Evolutionary conservation across 2,329 filamentous ascomycete species (phyloP), one percentile per base, ranked within the genome.

Genomic region (Ophiocordyceps polyrhachis-furcata): DNA sequence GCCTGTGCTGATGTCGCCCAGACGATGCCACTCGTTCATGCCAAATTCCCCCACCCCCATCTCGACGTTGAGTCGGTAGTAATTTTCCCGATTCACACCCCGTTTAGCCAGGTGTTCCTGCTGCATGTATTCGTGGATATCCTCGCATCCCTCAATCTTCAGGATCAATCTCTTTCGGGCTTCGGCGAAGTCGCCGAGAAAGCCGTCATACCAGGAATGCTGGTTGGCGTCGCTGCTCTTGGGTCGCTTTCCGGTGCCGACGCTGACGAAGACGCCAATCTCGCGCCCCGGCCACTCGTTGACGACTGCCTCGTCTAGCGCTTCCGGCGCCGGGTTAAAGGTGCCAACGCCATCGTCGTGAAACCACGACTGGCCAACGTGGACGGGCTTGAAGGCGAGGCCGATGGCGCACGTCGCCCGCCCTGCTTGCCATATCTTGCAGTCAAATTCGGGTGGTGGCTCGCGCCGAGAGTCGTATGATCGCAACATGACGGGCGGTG

Each of bases 261-360:
- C 74, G 55, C 86, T 94, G 54, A 98, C 65, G 54, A 98, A 93
- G 0, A 94, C 83, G 1, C 89, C 88, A 1, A 98, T 74, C 44
- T 96, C 88, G 28, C 91, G 75, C 1, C 88, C 89, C 0, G 91
- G 91, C 87, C 87, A 96, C 61, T 96, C 89, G 54, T 94, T 95
- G 41, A 85, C 71, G 1, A 83, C 76, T 6, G 89, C 89, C 63
- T 98, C 91, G 53, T 96, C 89, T 12, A 98, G 72, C 1, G 86
- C 76, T 49, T 83, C 74, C 1, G 87, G 84, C 0, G 87, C 73
- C 1, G 89, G 91, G 57, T 98, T 98, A 63, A 91, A 98, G 49
- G 82, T 87, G 5, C 91, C 91, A 1, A 75, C 72, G 1, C 91
- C 91, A 58, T 96, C 89, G 53, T 98, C 91, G 48, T 94, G 81